phyloP scores from a whole-genome alignment of 768 basidiomycete genomes.

The Chiua virens region DNA sequence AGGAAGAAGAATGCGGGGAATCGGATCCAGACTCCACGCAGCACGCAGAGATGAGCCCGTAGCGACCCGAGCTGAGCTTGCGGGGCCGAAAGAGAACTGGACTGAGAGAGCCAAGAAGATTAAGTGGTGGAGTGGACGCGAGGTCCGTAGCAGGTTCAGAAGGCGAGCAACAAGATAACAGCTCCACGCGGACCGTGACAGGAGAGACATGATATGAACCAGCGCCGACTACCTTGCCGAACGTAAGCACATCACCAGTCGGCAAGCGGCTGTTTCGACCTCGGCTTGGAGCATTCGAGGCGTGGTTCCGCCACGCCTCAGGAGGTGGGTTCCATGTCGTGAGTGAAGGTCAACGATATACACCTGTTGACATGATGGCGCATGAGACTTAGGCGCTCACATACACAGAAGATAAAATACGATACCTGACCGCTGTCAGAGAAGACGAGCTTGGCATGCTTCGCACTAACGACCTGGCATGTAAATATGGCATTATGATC shows the following conservation, averaged over 20 bases:
- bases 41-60: slow-evolving; percentile 49
- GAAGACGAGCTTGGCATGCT: slow-evolving; percentile 76
- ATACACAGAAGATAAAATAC: slow-evolving; percentile 10
- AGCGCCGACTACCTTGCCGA: slow-evolving; percentile 74
- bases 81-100: slow-evolving; percentile 26
- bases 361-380: slow-evolving; percentile 41
- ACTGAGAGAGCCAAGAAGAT: slow-evolving; percentile 23
- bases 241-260: slow-evolving; percentile 74
- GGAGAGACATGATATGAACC: slow-evolving; percentile 62
- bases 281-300: slow-evolving; percentile 54
- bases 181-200: slow-evolving; percentile 58
- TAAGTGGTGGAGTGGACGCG: slow-evolving; percentile 12
- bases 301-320: slow-evolving; percentile 48
- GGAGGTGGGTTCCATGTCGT: slow-evolving; percentile 75
- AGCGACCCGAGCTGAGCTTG: slow-evolving; percentile 55
- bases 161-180: slow-evolving; percentile 33
- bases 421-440: slow-evolving; percentile 67
- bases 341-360: slow-evolving; percentile 70
- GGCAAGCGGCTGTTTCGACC: slow-evolving; percentile 51
- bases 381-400: slow-evolving; percentile 16
- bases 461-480: slow-evolving; percentile 78
- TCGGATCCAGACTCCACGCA: slow-evolving; percentile 23
- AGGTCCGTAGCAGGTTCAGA: slow-evolving; percentile 20
- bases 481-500: slow-evolving; percentile 60
- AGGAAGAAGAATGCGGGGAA: slow-evolving; percentile 35